These are phyloP conservation scores for Fusarium marasasianum DNA, from an alignment of 2,329 filamentous ascomycete species.

Conservation along the genomic window DNA sequence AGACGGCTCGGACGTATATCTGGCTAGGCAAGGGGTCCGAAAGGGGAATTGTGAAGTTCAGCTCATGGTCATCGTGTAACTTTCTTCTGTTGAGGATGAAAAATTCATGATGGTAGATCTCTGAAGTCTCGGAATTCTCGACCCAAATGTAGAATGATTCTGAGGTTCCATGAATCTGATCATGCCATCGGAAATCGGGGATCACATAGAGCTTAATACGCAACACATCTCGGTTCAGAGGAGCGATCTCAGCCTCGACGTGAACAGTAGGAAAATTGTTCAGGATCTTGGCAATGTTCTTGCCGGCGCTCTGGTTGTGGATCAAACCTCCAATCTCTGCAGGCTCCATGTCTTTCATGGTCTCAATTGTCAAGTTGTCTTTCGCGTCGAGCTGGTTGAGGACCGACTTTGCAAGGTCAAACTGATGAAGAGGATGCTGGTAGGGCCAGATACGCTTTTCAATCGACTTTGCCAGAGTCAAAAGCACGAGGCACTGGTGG, in stretches of 20 bases:
- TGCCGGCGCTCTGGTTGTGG: conserved; percentile 89
- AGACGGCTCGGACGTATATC: conserved; percentile 94
- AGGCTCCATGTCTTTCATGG: conserved; percentile 90
- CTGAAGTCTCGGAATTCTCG: conserved; percentile 95
- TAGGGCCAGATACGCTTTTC: conserved; percentile 96
- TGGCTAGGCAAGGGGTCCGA: conserved; percentile 93
- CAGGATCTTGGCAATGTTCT: conserved; percentile 80
- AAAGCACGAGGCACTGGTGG: conserved; percentile 88
- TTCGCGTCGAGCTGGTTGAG: conserved; percentile 88
- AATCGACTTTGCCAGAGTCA: conserved; percentile 95
- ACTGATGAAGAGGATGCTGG: conserved; percentile 94
- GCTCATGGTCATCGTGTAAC: conserved; percentile 93
- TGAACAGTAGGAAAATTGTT: conserved; percentile 92
- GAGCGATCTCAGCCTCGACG: conserved; percentile 93
- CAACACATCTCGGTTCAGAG: conserved; percentile 91
- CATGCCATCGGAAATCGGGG: conserved; percentile 94
- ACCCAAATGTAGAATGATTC: conserved; percentile 99
- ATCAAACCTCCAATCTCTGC: conserved; percentile 91
- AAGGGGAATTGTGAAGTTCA: conserved; percentile 96
- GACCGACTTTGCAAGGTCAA: conserved; percentile 86
- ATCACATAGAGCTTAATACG: conserved; percentile 88
- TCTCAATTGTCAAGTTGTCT: conserved; percentile 78
- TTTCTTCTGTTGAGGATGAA: conserved; percentile 93
- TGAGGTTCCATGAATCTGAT: conserved; percentile 89
- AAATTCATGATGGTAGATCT: conserved; percentile 97